These are phyloP conservation scores for Peniophora sp. DNA, from an alignment of 1,284 basidiomycete genomes.

Conservation along the genomic window DNA sequence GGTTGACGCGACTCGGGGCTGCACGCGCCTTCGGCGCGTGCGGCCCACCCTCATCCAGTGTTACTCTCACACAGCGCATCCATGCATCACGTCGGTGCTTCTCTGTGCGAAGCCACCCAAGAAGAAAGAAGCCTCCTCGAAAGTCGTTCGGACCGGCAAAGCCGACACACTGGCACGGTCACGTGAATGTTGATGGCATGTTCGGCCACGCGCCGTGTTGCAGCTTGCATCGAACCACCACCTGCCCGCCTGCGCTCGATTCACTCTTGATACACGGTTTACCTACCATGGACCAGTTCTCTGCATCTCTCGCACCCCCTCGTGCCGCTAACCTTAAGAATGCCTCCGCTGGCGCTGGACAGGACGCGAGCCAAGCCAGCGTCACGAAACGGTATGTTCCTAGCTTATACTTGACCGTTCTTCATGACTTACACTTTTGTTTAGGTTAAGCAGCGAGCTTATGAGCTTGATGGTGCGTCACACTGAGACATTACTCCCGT, in stretches of 20 bases:
- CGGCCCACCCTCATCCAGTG: too few relatives aligned
- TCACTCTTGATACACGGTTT: too few relatives aligned
- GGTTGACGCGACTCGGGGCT: too few relatives aligned
- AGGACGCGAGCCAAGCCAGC: conserved; percentile 52
- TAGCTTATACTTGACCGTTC: not conserved
- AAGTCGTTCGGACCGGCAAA: not conserved
- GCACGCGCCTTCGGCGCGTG: too few relatives aligned
- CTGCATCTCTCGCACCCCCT: conserved; percentile 53
- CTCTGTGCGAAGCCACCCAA: too few relatives aligned
- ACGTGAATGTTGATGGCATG: not conserved
- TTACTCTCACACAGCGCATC: too few relatives aligned
- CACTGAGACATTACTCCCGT: not conserved
- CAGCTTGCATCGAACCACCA: not conserved
- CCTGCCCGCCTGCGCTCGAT: not conserved
- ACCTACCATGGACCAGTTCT: conserved; percentile 63
- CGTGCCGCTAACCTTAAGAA: conserved; percentile 44
- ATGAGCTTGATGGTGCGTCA: conserved; percentile 75
- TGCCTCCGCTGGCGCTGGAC: conserved; percentile 37
- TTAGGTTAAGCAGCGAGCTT: conserved; percentile 68
- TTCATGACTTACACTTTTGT: not conserved
- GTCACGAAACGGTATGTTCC: conserved; percentile 66
- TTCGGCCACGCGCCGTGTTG: not conserved
- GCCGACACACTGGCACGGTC: not conserved
- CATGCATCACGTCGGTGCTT: too few relatives aligned
- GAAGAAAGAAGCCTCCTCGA: not conserved